Percentiles rank a stretch among this genome's conserved stretches.
These are phyloP conservation scores for Cryphonectria radicalis DNA, from an alignment of 2,329 filamentous ascomycete species.

Conservation along the genomic window DNA sequence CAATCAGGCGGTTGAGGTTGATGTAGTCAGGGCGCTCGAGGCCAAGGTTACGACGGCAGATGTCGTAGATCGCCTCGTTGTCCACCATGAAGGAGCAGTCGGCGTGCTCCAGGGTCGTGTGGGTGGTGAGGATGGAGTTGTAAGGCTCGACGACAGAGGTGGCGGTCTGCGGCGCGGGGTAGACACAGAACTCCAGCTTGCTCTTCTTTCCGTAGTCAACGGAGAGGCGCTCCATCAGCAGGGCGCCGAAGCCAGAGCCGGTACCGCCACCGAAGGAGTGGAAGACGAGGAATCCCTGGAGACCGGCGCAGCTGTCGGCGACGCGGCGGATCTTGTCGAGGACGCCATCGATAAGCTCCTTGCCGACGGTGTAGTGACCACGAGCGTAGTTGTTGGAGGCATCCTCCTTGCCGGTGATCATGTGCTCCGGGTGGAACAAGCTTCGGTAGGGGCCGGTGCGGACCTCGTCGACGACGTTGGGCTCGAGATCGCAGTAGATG, in stretches of 20 bases:
- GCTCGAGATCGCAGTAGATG: slow-evolving; percentile 99
- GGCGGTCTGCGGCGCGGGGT: slow-evolving; percentile 95
- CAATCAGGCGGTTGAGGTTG: slow-evolving; percentile 98
- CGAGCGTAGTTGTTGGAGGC: slow-evolving; percentile 99
- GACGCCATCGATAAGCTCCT: slow-evolving; percentile 98
- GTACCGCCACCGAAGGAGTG: slow-evolving; percentile 99
- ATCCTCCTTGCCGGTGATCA: slow-evolving; percentile 99
- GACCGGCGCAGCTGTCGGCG: slow-evolving; percentile 95
- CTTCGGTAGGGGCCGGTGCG: slow-evolving; percentile 94
- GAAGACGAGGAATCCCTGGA: slow-evolving; percentile 99
- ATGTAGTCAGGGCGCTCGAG: slow-evolving; percentile 98
- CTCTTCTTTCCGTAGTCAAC: slow-evolving; percentile 99
- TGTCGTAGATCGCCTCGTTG: slow-evolving; percentile 99
- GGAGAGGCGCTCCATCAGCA: slow-evolving; percentile 98
- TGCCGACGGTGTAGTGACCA: slow-evolving; percentile 99
- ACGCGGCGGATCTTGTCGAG: slow-evolving; percentile 97
- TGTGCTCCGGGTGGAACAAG: slow-evolving; percentile 98
- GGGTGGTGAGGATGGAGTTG: slow-evolving; percentile 98
- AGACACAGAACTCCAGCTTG: slow-evolving; percentile 99
- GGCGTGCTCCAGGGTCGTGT: slow-evolving; percentile 98
- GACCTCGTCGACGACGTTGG: slow-evolving; percentile 99
- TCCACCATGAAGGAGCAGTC: slow-evolving; percentile 99
- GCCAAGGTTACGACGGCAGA: slow-evolving; percentile 96
- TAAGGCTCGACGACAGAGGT: slow-evolving; percentile 99
- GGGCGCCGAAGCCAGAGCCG: slow-evolving; percentile 96